Evolutionary conservation across 1,284 basidiomycete genomes (phyloP).

Genomic region (Rhodotorula sp.): DNA sequence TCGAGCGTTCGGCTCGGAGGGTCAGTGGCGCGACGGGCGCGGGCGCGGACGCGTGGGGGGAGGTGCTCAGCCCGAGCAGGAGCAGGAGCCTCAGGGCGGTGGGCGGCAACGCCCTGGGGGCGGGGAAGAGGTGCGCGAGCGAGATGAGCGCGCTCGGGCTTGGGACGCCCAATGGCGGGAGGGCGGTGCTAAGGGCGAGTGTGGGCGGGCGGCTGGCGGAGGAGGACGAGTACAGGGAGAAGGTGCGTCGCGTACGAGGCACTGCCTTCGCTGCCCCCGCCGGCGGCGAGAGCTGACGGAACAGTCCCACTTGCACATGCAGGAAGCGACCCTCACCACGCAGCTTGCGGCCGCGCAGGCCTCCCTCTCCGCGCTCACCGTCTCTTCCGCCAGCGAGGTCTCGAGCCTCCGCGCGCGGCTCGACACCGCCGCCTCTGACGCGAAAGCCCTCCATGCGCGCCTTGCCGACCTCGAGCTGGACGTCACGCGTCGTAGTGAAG

Average conservation of each 20-base stretch:
- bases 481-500: not conserved
- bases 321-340: slow-evolving; percentile 23
- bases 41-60: slow-evolving; percentile 8
- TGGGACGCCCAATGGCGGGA: slow-evolving; percentile 23
- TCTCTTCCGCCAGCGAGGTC: slow-evolving; percentile 12
- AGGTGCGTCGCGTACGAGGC: slow-evolving; percentile 6
- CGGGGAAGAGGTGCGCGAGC: slow-evolving; percentile 15
- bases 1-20: slow-evolving; percentile 34
- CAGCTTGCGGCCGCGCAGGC: slow-evolving; percentile 24
- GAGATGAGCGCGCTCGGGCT: slow-evolving; percentile 29
- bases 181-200: slow-evolving; percentile 3
- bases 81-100: slow-evolving; percentile 9
- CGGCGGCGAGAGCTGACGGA: too few species aligned
- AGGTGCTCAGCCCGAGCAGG: slow-evolving; percentile 27
- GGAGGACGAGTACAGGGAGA: slow-evolving; percentile 18
- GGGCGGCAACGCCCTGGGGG: not conserved
- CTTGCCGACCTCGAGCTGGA: slow-evolving; percentile 13
- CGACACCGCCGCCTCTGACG: not conserved
- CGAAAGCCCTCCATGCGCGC: not conserved
- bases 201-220: slow-evolving; percentile 12
- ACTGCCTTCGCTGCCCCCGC: too few species aligned
- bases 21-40: slow-evolving; percentile 4
- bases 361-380: slow-evolving; percentile 8
- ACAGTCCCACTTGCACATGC: not conserved
- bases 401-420: slow-evolving; percentile 17